These are phyloP conservation scores for Chenopodium formosanum DNA, from an alignment of 148 eudicot genomes.

Conservation along the genomic window DNA sequence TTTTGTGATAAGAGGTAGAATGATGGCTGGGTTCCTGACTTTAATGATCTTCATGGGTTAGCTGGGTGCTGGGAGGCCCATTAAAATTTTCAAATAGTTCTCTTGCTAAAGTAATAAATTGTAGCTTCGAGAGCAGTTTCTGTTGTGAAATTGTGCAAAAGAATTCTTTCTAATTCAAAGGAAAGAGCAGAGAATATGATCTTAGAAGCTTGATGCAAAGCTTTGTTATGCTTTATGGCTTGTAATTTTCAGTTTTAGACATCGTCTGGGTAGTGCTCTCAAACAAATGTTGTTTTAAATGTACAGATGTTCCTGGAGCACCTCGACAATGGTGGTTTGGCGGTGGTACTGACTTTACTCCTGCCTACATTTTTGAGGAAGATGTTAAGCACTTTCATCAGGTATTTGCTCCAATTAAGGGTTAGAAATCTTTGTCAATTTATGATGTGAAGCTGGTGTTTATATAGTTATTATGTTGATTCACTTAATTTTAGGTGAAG, in stretches of 20 bases:
- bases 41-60: background rate
- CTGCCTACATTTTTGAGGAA: slow-evolving; percentile 94
- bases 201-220: background rate
- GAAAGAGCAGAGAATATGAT: background rate
- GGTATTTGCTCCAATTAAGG: slow-evolving; percentile 42
- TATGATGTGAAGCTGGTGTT: background rate
- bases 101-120: background rate
- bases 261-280: background rate
- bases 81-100: no score
- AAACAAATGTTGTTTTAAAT: slow-evolving; percentile 17
- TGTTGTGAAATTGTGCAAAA: background rate
- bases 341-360: slow-evolving; percentile 97
- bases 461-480: no score
- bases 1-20: background rate
- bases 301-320: slow-evolving; percentile 88
- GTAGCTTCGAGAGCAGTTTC: background rate
- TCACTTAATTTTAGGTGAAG: no score
- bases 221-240: background rate
- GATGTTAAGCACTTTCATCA: slow-evolving; percentile 94
- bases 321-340: slow-evolving; percentile 99
- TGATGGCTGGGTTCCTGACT: background rate
- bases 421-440: background rate
- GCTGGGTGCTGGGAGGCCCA: background rate
- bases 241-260: background rate
- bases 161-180: background rate